Evolutionary conservation across 495 filamentous ascomycete genomes (phyloP), one percentile per base, ranked within the genome.

Genomic region (Arthonia radiata): DNA sequence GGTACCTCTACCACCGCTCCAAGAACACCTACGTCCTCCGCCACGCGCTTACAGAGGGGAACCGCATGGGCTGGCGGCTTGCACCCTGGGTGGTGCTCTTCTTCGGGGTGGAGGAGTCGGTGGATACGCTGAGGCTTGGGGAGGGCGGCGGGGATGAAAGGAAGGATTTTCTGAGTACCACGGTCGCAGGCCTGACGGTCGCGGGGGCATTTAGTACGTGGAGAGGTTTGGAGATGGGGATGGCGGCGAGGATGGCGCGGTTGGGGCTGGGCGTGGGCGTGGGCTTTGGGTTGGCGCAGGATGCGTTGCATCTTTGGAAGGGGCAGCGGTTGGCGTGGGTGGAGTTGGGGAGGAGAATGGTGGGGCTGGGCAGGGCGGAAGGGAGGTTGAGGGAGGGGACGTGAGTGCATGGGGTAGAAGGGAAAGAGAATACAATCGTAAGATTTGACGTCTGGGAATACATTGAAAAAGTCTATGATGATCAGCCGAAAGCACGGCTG

Each of bases 1-100:
- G 86, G 86, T 97, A 79, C 43, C 64, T 93, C 15, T 97, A 97
- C 44, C 89, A 94, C 49, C 93, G 92, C 49, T 77, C 65, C 39
- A 94, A 94, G 51, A 93, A 92, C 44, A 93, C 94, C 51, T 62
- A 75, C 31, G 50, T 69, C 4, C 60, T 71, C 26, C 57, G 69
- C 7, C 77, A 74, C 2, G 86, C 71, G 0, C 47, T 82, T 8
- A 62, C 60, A 35, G 77, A 81, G 41, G 89, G 78, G 0, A 28
- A 75, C 22, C 70, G 62, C 38, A 71, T 80, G 61, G 83, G 74
- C 3, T 41, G 47, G n/a, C 71, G 61, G 39, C 43, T 90, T 9
- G 59, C 56, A 10, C 49, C 65, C 26, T 64, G 78, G 73, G 54
- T 61, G 28, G 49, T 56, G 33, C 42, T 66, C 37, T 66, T 90